A percentile compares a stretch with the other conserved stretches of the same genome.
These are phyloP conservation scores for Cordyceps farinosa DNA, from an alignment of 2,329 filamentous ascomycete genomes.

Conservation along the genomic window DNA sequence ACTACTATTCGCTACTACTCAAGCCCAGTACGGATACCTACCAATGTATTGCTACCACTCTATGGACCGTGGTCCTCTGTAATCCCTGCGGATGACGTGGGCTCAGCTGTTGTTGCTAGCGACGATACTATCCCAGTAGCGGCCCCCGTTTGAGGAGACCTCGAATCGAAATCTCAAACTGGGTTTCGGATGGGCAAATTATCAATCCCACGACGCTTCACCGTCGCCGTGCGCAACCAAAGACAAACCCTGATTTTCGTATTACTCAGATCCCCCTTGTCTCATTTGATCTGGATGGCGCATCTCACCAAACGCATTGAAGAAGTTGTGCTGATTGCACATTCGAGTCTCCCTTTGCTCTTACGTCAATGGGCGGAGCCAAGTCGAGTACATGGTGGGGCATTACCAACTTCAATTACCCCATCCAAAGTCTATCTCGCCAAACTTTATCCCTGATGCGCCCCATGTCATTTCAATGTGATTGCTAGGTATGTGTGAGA, in stretches of 20 bases:
- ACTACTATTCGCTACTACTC: not conserved
- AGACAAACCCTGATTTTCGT: not conserved
- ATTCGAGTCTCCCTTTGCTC: not conserved
- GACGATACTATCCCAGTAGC: not conserved
- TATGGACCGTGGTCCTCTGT: not conserved
- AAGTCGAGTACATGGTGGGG: not conserved
- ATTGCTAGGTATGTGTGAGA: not conserved
- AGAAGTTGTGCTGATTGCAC: not conserved
- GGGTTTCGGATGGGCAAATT: constrained; percentile 1
- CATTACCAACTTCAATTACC: not conserved
- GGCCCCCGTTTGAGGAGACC: not conserved
- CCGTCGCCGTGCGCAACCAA: not conserved
- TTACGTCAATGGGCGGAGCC: not conserved
- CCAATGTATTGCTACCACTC: not conserved
- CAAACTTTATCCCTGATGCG: not conserved
- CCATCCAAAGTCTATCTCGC: not conserved
- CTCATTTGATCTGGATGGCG: not conserved
- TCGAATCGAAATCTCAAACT: constrained; percentile 5
- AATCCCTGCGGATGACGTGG: constrained; percentile 1
- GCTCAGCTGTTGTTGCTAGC: not conserved
- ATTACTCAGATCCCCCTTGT: not conserved
- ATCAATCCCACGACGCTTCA: not conserved
- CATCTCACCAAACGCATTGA: not conserved
- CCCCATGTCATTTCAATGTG: not conserved
- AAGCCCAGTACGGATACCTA: not conserved